A percentile compares a stretch with the other conserved stretches of the same genome.
phyloP scores from a whole-genome alignment of 345 rosid genomes.

The Lenwebbia sp. region DNA sequence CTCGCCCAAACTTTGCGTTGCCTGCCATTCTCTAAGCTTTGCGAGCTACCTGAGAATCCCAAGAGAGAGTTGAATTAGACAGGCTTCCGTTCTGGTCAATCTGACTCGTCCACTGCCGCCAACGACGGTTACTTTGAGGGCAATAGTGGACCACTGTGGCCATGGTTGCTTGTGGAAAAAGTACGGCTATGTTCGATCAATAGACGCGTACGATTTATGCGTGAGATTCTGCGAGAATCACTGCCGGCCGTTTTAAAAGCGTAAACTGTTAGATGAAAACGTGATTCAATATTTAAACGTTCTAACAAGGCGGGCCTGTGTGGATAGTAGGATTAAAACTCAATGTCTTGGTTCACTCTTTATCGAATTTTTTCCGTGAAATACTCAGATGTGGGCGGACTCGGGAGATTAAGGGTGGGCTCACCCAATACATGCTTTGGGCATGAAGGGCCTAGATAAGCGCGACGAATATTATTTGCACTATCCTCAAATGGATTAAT shows the following conservation, averaged over 20 bases:
- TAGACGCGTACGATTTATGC: fast-evolving
- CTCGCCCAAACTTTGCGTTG: neutral
- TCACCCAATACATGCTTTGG: neutral
- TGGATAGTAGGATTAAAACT: neutral
- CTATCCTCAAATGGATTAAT: neutral
- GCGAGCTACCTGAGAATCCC: neutral
- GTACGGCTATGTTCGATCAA: neutral
- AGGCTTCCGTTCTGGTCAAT: neutral
- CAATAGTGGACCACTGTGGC: neutral
- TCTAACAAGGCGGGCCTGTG: fast-evolving
- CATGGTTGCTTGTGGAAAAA: neutral
- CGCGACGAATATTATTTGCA: neutral
- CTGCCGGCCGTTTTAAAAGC: fast-evolving
- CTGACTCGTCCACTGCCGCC: neutral
- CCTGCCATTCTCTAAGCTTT: neutral
- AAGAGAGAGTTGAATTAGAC: neutral
- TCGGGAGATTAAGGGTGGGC: neutral
- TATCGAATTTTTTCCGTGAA: neutral
- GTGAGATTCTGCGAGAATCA: fast-evolving
- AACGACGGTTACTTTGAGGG: neutral
- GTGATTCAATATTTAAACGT: neutral
- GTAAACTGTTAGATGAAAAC: neutral
- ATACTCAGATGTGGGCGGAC: neutral
- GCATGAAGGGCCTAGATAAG: neutral
- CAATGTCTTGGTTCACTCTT: neutral